Base-by-base conservation (phyloP, 75 land plant genomes). In the Selaginella tamariscina region DNA sequence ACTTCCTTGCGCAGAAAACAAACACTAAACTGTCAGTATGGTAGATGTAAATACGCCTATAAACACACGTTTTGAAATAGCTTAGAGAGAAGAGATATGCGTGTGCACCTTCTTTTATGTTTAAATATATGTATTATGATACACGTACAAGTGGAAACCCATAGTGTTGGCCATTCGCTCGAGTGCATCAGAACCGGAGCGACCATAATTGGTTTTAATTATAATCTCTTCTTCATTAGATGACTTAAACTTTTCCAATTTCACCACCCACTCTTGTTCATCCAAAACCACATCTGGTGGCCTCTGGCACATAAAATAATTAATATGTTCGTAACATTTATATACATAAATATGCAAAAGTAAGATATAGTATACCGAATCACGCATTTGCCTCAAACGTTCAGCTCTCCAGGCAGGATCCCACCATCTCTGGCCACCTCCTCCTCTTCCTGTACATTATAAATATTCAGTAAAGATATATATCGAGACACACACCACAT, bases 1-100 rank as follows among this genome's bases (percentile, higher is more conserved):
- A 71, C 98, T 93, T 83, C 73, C 85, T 79, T 88, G 71, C 88
- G 73, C 71, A 65, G 66, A 65, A 24, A 32, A 22, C 21, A 11
- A 78, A 32, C 32, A 74, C 31, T 68, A 27, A 9, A 15, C 39
- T 0, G 0, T 1, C 54, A 20, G 33, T 31, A 28, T 31, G 27
- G 27, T 54, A 30, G 21, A 27, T 2, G 27, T 22, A 20, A 2
- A 30, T 18, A 13, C 18, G 2, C 20, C 39, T 29, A 33, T 27
- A 54, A 39, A 26, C n/a, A 27, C 8, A 18, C 57, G 2, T 64
- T 65, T 1, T 26, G 11, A 65, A 71, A 70, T 24, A 26, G 2
- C 30, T 49, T 49, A 20, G 20, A 11, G 18, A 11, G 54, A 49
- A 49, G 11, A 49, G 20, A 11, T 20, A 49, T 49, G 54, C 20